Base-by-base conservation (phyloP, 176 grass and related monocot genomes). In the Guadua angustifolia region DNA sequence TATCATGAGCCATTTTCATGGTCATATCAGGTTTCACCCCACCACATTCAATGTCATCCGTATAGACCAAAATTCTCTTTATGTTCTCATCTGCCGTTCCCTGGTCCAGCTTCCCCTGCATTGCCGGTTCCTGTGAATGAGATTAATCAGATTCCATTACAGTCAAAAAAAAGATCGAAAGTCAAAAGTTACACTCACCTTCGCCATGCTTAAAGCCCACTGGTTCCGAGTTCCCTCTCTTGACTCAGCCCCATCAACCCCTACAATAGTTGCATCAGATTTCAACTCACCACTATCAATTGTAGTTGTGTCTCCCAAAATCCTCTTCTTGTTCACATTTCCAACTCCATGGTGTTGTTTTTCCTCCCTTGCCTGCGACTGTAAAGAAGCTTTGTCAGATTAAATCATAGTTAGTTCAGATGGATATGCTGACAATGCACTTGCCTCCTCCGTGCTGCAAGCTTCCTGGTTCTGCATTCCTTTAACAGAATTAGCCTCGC, bases 31-130 rank as follows among this genome's bases (percentile, higher is more conserved):
- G 64, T 57, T 72, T 56, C 72, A 25, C 45, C 42, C n/a, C 73
- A 73, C 44, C 55, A 85, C 71, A 86, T 64, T 89, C 65, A 77
- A 75, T 47, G 21, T 45, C 65, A 89, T 82, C 72, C 7, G 7
- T 77, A 66, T 86, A 26, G 5, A 16, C 78, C 66, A 77, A 85
- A 36, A 63, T 58, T 58, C 46, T 56, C 45, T 57, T 36, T 2
- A 15, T 78, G 45, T 86, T 71, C 68, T 49, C 78, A 71, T 77
- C 72, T n/a, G 38, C 26, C 12, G 33, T 29, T 72, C 49, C 72
- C 56, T 72, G 65, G 5, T 71, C 72, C 45, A 77, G 36, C 57
- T 73, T 57, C 71, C 77, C 83, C 46, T 63, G 53, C 22, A 71
- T 1, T 71, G 57, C 57, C 1, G 7, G 71, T 71, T 44, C 79